Evolutionary conservation across 306 rosid genomes (phyloP).

Genomic region (Castanea sativa): DNA sequence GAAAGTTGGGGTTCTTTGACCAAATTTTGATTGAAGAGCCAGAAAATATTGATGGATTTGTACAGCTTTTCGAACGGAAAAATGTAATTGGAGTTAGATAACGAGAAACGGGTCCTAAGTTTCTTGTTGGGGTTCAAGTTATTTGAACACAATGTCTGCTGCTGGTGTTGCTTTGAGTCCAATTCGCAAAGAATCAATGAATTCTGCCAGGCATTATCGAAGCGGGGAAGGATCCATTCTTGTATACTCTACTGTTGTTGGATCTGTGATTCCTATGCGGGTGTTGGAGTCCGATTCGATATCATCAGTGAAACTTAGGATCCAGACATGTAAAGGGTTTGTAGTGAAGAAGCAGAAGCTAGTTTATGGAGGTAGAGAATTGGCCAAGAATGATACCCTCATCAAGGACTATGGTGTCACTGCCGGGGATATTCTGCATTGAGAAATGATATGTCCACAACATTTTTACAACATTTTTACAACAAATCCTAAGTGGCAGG

Average conservation of each 20-base stretch:
- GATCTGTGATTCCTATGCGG: constrained; percentile 55
- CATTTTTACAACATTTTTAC: too few relatives aligned
- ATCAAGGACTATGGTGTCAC: constrained; percentile 62
- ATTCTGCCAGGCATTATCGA: constrained; percentile 28
- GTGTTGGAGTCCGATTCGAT: constrained; percentile 69
- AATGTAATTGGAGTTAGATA: background rate
- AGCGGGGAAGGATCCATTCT: constrained; percentile 38
- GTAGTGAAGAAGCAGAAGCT: constrained; percentile 51
- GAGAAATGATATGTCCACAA: too few relatives aligned
- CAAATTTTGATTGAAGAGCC: constrained; percentile 34
- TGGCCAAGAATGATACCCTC: constrained; percentile 45
- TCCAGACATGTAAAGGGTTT: constrained; percentile 55
- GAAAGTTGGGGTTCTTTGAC: constrained; percentile 20
- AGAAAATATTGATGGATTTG: constrained; percentile 3
- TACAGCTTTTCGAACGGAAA: background rate
- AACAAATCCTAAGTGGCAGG: too few relatives aligned
- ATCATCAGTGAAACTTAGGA: constrained; percentile 63
- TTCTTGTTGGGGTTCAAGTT: background rate
- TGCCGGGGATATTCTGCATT: constrained; percentile 41
- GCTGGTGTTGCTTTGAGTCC: constrained; percentile 56
- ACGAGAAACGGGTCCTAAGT: constrained; percentile 11
- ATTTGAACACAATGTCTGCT: constrained; percentile 50
- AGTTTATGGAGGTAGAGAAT: constrained; percentile 60
- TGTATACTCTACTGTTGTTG: constrained; percentile 44
- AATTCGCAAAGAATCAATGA: constrained; percentile 39